Conservation (phyloP, 2,329 filamentous ascomycete genomes). For the Scedosporium dehoogii region DNA sequence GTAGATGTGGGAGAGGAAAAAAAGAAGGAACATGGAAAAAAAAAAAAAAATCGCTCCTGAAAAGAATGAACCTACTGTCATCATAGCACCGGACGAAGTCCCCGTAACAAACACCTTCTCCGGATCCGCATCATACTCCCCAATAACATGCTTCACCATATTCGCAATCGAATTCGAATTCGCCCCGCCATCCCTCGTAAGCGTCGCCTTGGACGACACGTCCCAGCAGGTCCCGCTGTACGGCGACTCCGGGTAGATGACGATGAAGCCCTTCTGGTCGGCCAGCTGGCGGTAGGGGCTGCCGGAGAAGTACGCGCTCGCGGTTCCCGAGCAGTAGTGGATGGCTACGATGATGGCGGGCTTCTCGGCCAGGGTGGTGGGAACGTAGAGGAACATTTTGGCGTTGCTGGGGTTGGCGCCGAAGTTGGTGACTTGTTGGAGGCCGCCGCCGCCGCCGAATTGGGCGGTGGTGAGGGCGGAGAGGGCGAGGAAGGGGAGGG, state of each 20-base stretch:
- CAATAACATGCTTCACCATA: constrained; percentile 48
- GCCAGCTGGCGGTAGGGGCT: constrained; percentile 36
- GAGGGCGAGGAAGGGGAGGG: constrained; percentile 1
- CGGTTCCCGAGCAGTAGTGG: constrained; percentile 44
- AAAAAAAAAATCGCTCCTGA: not conserved
- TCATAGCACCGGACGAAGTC: constrained; percentile 36
- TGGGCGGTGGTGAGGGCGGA: constrained; percentile 1
- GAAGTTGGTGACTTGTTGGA: constrained; percentile 29
- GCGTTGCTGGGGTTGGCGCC: constrained; percentile 18
- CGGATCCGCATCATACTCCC: constrained; percentile 39
- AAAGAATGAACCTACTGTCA: constrained; percentile 25
- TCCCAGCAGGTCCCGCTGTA: constrained; percentile 49
- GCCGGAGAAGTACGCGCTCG: constrained; percentile 33
- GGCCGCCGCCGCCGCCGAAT: constrained; percentile 13
- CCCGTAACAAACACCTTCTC: constrained; percentile 45
- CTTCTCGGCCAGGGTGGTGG: constrained; percentile 23
- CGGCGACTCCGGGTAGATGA: constrained; percentile 36
- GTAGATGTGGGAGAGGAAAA: not conserved
- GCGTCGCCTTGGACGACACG: constrained; percentile 36
- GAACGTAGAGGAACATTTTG: constrained; percentile 19
- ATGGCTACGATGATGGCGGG: constrained; percentile 40
- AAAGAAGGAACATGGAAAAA: not conserved
- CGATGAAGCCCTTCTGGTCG: constrained; percentile 31
- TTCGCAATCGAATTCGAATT: constrained; percentile 47
- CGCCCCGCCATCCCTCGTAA: constrained; percentile 46